Conservation (phyloP, 768 basidiomycete genomes). For the Austroboletus festivus region DNA sequence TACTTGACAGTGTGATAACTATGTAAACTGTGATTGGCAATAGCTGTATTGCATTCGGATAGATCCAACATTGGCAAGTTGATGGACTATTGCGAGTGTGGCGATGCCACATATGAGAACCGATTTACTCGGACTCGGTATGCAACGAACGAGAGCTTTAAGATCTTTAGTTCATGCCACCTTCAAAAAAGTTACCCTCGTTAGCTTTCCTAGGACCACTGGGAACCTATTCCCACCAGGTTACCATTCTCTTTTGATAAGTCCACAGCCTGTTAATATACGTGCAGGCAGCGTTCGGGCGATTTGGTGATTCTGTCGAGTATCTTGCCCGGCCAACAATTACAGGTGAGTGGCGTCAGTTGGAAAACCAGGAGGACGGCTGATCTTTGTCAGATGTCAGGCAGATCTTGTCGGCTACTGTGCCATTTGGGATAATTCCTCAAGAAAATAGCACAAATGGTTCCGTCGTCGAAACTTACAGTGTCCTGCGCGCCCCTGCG, state of each 20-base stretch:
- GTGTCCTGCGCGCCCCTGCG: constrained; percentile 46
- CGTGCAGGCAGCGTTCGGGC: constrained; percentile 44
- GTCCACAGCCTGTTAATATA: constrained; percentile 21
- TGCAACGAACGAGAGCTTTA: too few relatives aligned
- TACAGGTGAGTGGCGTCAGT: constrained; percentile 29
- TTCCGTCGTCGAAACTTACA: constrained; percentile 71
- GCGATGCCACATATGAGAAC: too few relatives aligned
- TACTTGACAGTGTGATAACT: too few relatives aligned
- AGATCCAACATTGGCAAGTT: too few relatives aligned
- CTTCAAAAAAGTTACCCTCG: constrained; percentile 16
- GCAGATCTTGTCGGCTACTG: constrained; percentile 41
- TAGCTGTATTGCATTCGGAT: too few relatives aligned
- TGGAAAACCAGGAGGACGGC: neutral
- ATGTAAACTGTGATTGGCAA: too few relatives aligned
- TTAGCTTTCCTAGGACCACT: constrained; percentile 63
- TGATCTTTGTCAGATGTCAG: constrained; percentile 51
- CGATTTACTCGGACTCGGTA: too few relatives aligned
- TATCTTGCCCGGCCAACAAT: constrained; percentile 43
- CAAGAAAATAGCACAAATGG: constrained; percentile 81
- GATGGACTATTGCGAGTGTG: too few relatives aligned
- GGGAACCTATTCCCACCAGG: constrained; percentile 73
- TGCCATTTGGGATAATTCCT: constrained; percentile 62
- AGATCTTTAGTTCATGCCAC: constrained; percentile 3
- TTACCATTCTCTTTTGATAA: constrained; percentile 14
- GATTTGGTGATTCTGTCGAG: constrained; percentile 43